These are phyloP conservation scores for Choiromyces venosus DNA, from an alignment of 495 filamentous ascomycete species.

Conservation along the genomic window DNA sequence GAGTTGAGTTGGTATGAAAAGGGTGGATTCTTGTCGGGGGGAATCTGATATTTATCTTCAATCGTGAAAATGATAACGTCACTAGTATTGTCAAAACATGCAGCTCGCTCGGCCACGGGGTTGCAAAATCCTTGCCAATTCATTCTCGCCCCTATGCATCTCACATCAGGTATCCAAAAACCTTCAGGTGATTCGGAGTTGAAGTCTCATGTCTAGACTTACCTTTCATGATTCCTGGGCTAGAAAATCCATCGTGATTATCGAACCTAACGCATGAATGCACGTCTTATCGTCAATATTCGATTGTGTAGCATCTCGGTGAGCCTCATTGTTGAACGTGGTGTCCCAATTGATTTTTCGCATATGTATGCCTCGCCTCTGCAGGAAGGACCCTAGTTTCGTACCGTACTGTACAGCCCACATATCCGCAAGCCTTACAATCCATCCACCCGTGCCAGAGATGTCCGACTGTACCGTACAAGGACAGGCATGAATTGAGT, in stretches of 20 bases:
- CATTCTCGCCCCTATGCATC: not conserved
- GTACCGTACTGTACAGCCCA: not conserved
- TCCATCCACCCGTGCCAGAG: not conserved
- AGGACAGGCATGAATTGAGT: not conserved
- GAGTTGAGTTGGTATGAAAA: slow-evolving; percentile 7
- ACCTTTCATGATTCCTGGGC: slow-evolving; percentile 24
- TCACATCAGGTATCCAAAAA: not conserved
- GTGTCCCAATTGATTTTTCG: not conserved
- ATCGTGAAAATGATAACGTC: not conserved
- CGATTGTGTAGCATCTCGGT: slow-evolving; percentile 11
- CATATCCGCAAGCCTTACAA: not conserved
- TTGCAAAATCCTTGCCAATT: not conserved
- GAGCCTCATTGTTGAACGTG: slow-evolving; percentile 8
- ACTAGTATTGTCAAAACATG: not conserved
- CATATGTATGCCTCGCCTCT: not conserved
- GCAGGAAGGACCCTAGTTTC: not conserved
- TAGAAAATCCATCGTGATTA: slow-evolving; percentile 19
- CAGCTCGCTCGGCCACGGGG: not conserved
- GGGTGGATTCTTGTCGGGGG: slow-evolving; percentile 6
- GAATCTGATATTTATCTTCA: not conserved
- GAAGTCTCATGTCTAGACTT: slow-evolving; percentile 17
- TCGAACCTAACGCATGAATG: slow-evolving; percentile 21
- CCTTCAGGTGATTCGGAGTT: not conserved
- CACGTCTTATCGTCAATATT: slow-evolving; percentile 19
- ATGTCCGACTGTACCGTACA: not conserved